Base-by-base conservation (phyloP, 805 yeast species). In the Myxozyma neglecta region DNA sequence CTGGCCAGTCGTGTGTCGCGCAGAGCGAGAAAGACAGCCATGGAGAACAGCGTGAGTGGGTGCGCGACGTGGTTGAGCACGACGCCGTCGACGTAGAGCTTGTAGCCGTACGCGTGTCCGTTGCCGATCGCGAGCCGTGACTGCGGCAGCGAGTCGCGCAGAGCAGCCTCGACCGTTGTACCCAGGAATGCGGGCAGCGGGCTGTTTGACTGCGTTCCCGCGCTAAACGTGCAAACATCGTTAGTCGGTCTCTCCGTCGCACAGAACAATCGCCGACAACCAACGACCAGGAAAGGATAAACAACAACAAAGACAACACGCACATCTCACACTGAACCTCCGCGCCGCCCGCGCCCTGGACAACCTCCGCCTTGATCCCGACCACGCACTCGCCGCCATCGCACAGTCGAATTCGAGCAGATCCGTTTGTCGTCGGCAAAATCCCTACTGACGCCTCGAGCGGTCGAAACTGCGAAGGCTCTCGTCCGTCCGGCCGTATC, bases 351-450 rank as follows among this genome's bases (percentile, higher is more conserved):
- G 58, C 52, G n/a, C 63, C 60, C 36, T 55, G 53, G 14, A 89
- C 88, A 2, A 92, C 97, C 69, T 88, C 88, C 11, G 92, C 84
- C 75, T 94, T 94, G 52, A 93, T 82, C 70, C 97, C 94, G 5
- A 90, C 93, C 39, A 94, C 87, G 69, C 97, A 90, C 75, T 94
- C 98, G 64, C 90, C 84, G 24, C 99, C 98, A 74, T 93, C 98
- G 53, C 88, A 81, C 39, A 90, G 82, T 66, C 91, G 81, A 18
- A 93, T 83, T 76, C 96, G 82, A 0, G 97, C 88, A 1, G 97
- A 91, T 13, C 99, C 99, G 75, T 93, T 90, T 2, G 97, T 88
- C 55, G 86, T 83, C 0, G 96, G 94, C 61, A 94, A 79, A 69
- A 93, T 88, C 53, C 87, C 87, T 7, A 89, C 85, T 13, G 84